These are phyloP conservation scores for Kodamaea suecica DNA, from an alignment of 1,139 yeast genomes.

Conservation along the genomic window DNA sequence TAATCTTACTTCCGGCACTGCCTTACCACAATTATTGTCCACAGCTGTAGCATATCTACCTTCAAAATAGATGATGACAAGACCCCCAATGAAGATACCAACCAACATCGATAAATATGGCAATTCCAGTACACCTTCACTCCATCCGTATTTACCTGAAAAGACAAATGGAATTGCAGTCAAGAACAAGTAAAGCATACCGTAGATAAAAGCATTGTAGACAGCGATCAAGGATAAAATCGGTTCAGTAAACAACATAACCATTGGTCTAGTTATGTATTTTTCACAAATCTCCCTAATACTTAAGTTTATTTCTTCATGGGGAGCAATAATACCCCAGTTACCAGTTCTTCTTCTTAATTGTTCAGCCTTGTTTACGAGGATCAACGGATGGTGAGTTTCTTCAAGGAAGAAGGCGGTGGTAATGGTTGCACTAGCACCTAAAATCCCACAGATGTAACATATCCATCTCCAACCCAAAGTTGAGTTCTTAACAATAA, in stretches of 20 bases:
- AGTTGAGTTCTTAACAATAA: slow-evolving; percentile 20
- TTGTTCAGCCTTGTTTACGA: slow-evolving; percentile 58
- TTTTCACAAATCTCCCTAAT: slow-evolving; percentile 65
- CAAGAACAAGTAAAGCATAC: slow-evolving; percentile 71
- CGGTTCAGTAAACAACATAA: slow-evolving; percentile 70
- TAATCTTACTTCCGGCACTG: slow-evolving; percentile 80
- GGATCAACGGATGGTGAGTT: slow-evolving; percentile 49
- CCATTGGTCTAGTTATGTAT: slow-evolving; percentile 66
- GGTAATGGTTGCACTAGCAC: slow-evolving; percentile 28
- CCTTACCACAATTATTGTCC: slow-evolving; percentile 50
- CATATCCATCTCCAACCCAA: slow-evolving; percentile 60
- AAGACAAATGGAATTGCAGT: slow-evolving; percentile 81
- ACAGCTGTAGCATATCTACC: slow-evolving; percentile 29
- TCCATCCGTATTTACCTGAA: slow-evolving; percentile 54
- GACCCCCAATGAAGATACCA: slow-evolving; percentile 61
- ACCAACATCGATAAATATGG: slow-evolving; percentile 61
- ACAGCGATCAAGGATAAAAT: slow-evolving; percentile 63
- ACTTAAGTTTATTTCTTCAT: slow-evolving; percentile 64
- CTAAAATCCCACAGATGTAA: slow-evolving; percentile 53
- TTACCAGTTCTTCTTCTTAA: slow-evolving; percentile 56
- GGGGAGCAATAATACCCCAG: slow-evolving; percentile 86
- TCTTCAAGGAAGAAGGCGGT: slow-evolving; percentile 39
- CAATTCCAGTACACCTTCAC: slow-evolving; percentile 52
- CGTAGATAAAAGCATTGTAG: slow-evolving; percentile 82
- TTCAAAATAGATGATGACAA: slow-evolving; percentile 28